Conservation (phyloP, 2,329 filamentous ascomycete genomes). For the Atkinsonella texensis region DNA sequence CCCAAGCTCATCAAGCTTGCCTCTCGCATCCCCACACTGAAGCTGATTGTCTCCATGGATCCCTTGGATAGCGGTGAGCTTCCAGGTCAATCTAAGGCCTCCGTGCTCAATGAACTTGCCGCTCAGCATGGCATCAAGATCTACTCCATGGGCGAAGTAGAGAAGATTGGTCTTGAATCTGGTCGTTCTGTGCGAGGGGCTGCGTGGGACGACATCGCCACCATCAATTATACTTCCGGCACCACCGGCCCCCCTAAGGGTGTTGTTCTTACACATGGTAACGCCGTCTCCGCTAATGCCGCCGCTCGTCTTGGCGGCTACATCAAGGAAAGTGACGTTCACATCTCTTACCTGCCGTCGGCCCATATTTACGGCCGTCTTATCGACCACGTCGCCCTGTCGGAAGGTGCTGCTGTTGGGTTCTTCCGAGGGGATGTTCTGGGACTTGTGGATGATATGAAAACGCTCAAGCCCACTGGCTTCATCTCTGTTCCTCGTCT, state of each 20-base stretch:
- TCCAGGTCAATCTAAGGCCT: conserved; percentile 64
- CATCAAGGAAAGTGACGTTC: conserved; percentile 42
- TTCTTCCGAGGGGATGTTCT: conserved; percentile 91
- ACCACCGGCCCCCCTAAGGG: conserved; percentile 77
- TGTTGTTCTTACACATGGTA: conserved; percentile 70
- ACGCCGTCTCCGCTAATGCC: conserved; percentile 62
- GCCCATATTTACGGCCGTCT: conserved; percentile 91
- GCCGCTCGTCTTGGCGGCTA: conserved; percentile 44
- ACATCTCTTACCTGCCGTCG: conserved; percentile 80
- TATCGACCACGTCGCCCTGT: conserved; percentile 62
- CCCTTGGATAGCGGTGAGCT: conserved; percentile 69
- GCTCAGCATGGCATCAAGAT: conserved; percentile 63
- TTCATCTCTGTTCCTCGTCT: conserved; percentile 86
- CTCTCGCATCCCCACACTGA: conserved; percentile 65
- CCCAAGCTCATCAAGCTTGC: conserved; percentile 69
- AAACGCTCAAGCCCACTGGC: conserved; percentile 67
- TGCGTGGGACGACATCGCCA: conserved; percentile 62
- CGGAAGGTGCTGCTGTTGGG: conserved; percentile 63
- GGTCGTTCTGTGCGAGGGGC: conserved; percentile 62
- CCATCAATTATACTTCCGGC: conserved; percentile 84
- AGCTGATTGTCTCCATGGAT: conserved; percentile 81
- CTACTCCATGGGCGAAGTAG: conserved; percentile 68
- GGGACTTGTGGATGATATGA: conserved; percentile 81
- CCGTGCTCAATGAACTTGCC: conserved; percentile 65
- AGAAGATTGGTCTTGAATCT: conserved; percentile 62